Base-by-base conservation (phyloP, 345 rosid genomes). In the Acer campestre region DNA sequence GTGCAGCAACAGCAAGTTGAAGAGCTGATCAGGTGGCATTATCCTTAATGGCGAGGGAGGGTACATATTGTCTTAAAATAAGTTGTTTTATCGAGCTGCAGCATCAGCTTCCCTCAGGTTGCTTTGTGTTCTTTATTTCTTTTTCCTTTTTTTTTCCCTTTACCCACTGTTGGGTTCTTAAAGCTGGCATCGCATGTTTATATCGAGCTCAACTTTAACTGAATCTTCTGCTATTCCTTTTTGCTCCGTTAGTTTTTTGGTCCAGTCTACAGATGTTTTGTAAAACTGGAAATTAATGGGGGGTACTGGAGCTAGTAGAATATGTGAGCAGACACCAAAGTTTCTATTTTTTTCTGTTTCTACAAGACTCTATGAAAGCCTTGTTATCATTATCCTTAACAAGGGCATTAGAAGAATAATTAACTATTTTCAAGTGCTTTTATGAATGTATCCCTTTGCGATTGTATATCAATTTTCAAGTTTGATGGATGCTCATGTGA, bases 1-100 rank as follows among this genome's bases (percentile, higher is more conserved):
- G 76, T 44, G 84, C 88, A 14, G 80, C 88, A 73, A 83, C 77
- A 44, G 86, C 81, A 55, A 85, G 85, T 75, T 90, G 90, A 93
- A 78, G 80, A 71, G 79, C 80, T 79, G 68, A 68, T 62, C 20
- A 55, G 78, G 66, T 38, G 53, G 74, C 70, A 66, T 71, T 69
- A 76, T 82, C 79, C 79, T 75, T 74, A 27, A 77, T 65, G 25
- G 14, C 20, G 59, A 61, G 78, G 76, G 80, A 61, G 78, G 76
- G 80, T 81, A 65, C 67, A 77, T 78, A 80, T 53, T 46, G 49
- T 79, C 79, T 83, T 83, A 82, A 73, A 82, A 82, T 76, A 75
- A 85, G 73, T 80, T 74, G 78, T 82, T 78, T 79, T 75, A 79
- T 77, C 77, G 71, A 80, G 86, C 80, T 79, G 86, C 84, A 69